Evolutionary conservation across 139 green algal genomes (phyloP).

Genomic region (Chlamydomonas eustigma): DNA sequence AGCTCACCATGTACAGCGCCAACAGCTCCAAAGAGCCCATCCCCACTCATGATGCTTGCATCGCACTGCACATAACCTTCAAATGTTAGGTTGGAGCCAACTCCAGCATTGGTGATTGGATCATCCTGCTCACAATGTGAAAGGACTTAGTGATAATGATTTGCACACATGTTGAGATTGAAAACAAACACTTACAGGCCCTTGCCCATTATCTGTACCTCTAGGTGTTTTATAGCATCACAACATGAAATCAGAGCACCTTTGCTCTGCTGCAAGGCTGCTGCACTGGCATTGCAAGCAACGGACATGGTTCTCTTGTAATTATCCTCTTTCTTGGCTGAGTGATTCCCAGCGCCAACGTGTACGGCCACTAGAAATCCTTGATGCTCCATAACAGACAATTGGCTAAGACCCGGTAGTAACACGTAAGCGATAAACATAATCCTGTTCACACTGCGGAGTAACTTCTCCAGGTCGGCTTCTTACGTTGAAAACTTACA

Average conservation of each 20-base stretch:
- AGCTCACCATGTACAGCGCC: constrained; percentile 35
- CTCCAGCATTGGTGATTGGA: constrained; percentile 66
- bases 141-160: too few relatives aligned
- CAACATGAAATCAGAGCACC: background rate
- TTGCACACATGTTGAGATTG: too few relatives aligned
- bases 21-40: constrained; percentile 61
- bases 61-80: constrained; percentile 75
- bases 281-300: background rate
- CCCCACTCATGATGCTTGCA: constrained; percentile 63
- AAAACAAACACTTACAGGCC: too few relatives aligned
- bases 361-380: background rate
- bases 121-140: too few relatives aligned
- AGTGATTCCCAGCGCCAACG: background rate
- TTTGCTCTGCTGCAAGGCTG: background rate
- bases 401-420: too few relatives aligned
- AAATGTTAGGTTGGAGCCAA: constrained; percentile 70
- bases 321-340: background rate
- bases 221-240: background rate
- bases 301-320: background rate
- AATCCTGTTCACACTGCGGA: too few relatives aligned
- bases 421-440: too few relatives aligned
- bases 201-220: too few relatives aligned
- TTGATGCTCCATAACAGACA: too few relatives aligned
- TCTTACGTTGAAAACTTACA: too few relatives aligned
- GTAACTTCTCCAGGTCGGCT: too few relatives aligned